A percentile compares a stretch with the other conserved stretches of the same genome.
Conservation (phyloP, 2,329 filamentous ascomycete species). For the Penicillium sp. region DNA sequence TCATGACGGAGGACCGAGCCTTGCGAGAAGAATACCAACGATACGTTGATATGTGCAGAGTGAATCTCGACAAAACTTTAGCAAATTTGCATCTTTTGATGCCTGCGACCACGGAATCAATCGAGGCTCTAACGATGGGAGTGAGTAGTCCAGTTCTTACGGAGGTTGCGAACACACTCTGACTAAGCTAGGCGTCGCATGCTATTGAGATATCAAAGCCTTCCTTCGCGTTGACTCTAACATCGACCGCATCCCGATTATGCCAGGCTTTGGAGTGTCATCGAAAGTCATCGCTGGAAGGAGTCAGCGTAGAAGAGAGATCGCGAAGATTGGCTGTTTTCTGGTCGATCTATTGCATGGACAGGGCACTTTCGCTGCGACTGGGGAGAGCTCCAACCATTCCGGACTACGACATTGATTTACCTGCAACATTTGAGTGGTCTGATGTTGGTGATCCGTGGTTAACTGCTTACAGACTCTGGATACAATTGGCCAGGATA, state of each 20-base stretch:
- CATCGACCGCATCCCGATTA: conserved; percentile 62
- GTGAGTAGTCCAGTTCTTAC: conserved; percentile 45
- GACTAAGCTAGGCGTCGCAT: conserved; percentile 57
- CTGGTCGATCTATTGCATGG: conserved; percentile 64
- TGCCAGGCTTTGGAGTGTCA: conserved; percentile 69
- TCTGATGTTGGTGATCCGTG: conserved; percentile 37
- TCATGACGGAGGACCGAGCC: conserved; percentile 25
- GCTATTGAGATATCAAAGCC: conserved; percentile 67
- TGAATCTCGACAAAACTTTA: conserved; percentile 52
- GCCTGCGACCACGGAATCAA: conserved; percentile 59
- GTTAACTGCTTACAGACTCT: conserved; percentile 56
- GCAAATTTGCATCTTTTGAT: conserved; percentile 61
- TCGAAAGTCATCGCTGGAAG: conserved; percentile 34
- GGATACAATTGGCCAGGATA: conserved; percentile 61
- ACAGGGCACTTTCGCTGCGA: conserved; percentile 63
- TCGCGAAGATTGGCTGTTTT: conserved; percentile 52
- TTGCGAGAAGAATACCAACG: conserved; percentile 32
- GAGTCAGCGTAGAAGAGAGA: conserved; percentile 33
- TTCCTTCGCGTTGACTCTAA: conserved; percentile 68
- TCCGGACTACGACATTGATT: conserved; percentile 64
- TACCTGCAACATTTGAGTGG: conserved; percentile 34
- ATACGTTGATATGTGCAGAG: conserved; percentile 43
- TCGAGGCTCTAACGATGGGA: conserved; percentile 64
- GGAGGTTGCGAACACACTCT: background rate
- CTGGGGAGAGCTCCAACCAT: conserved; percentile 64